Conservation (phyloP, 257 asterid species). For the Solanum bulbocastanum region DNA sequence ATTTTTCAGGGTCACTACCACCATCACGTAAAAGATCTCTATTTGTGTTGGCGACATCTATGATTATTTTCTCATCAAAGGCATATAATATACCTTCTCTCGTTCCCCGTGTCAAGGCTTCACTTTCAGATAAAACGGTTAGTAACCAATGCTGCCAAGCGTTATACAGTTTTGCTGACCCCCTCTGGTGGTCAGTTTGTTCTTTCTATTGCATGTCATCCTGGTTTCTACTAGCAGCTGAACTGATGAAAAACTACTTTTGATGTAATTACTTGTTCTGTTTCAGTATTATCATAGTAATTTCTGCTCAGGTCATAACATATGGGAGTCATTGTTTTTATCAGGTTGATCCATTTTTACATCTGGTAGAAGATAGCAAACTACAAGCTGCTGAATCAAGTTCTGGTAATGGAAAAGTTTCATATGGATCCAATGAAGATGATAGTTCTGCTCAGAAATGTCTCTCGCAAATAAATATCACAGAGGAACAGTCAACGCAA, state of each 20-base stretch:
- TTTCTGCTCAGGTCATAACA: not conserved
- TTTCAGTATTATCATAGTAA: not conserved
- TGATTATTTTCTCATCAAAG: slow-evolving; percentile 77
- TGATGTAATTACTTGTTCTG: not conserved
- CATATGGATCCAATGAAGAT: slow-evolving; percentile 83
- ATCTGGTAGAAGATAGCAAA: slow-evolving; percentile 72
- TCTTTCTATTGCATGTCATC: not conserved
- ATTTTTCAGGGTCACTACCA: slow-evolving; percentile 58
- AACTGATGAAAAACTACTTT: not conserved
- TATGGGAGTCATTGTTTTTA: not conserved
- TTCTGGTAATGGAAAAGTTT: slow-evolving; percentile 17
- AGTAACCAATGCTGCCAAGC: not conserved
- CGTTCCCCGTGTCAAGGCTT: slow-evolving; percentile 39
- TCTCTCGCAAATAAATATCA: slow-evolving; percentile 56
- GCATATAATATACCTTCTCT: slow-evolving; percentile 61
- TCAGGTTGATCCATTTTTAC: slow-evolving; percentile 89
- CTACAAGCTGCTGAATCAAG: slow-evolving; percentile 49
- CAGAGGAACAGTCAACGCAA: slow-evolving; percentile 47
- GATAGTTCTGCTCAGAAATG: slow-evolving; percentile 48
- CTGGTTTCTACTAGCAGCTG: not conserved
- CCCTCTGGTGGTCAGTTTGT: not conserved
- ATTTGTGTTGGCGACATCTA: slow-evolving; percentile 67
- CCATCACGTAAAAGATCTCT: slow-evolving; percentile 94
- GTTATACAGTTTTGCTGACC: not conserved
- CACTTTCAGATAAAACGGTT: slow-evolving; percentile 51